Base-by-base conservation (phyloP, 768 basidiomycete species). In the Filobasidium wieringae region DNA sequence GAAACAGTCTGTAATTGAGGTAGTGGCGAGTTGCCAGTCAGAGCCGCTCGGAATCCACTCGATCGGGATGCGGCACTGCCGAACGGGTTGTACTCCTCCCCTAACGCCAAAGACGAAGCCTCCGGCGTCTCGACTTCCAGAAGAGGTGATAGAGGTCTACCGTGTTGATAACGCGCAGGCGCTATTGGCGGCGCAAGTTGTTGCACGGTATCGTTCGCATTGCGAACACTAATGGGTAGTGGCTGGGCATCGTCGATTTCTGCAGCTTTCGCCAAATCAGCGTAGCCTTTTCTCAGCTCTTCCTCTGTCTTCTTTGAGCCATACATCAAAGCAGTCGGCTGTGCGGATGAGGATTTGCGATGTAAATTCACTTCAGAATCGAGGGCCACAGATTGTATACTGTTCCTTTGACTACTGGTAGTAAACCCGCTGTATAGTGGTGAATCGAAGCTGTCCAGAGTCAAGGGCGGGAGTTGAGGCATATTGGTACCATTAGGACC, bases 251-350 rank as follows among this genome's bases (percentile, higher is more conserved):
- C 54, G 15, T 41, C 40, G 24, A 55, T 37, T 19, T 55, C 36
- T 15, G 40, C 40, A 9, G 54, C 54, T 29, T 29, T 30, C 11
- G 54, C 54, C 4, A 55, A 27, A 30, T 55, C 54, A 27, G 54
- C 54, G 19, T 55, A 55, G 19, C 54, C 54, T 29, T 41, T 41
- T 30, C 33, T 55, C 37, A 55, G 19, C 27, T 55, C 54, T 30
- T 55, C 32, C 27, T 55, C 39, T 30, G 54, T 22, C 36, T 37
- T 33, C 22, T 26, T 19, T 12, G 43, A 47, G 4, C 43, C 43
- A 27, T 47, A 47, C 43, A 47, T 47, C 22, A 47, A 27, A 4
- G 43, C 43, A 14, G 43, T 47, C 15, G 43, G 43, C 14, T 47
- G 43, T 12, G 43, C 43, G 2, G 43, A 47, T 11, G 43, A 47